These are phyloP conservation scores for Anthracocystis walkeri DNA, from an alignment of 1,284 basidiomycete species.

Conservation along the genomic window DNA sequence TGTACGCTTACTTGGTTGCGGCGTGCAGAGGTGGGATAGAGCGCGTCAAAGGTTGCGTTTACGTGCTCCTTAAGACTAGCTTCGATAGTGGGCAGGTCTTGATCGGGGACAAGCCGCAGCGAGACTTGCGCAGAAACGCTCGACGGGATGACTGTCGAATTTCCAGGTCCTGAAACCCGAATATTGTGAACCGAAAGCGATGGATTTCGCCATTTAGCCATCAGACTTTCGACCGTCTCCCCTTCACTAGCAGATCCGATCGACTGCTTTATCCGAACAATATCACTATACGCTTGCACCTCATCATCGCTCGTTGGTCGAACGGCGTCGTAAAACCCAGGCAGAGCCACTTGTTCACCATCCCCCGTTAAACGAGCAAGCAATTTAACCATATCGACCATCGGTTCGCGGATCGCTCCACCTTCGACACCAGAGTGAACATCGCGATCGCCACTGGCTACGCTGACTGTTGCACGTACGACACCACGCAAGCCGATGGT, in stretches of 20 bases:
- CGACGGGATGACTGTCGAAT: constrained; percentile 62
- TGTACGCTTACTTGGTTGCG: constrained; percentile 71
- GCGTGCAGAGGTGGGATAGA: constrained; percentile 69
- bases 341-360: constrained; percentile 75
- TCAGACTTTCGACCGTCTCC: constrained; percentile 49
- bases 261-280: constrained; percentile 54
- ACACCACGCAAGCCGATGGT: constrained; percentile 95
- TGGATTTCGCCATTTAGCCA: constrained; percentile 63
- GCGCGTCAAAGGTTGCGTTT: constrained; percentile 74
- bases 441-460: constrained; percentile 75
- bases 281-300: constrained; percentile 66
- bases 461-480: constrained; percentile 82
- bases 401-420: constrained; percentile 86
- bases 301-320: constrained; percentile 59
- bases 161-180: constrained; percentile 52
- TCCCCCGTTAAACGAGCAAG: constrained; percentile 79
- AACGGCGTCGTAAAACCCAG: constrained; percentile 80
- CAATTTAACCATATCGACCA: constrained; percentile 88
- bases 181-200: constrained; percentile 62
- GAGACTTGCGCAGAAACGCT: constrained; percentile 61
- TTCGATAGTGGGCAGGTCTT: constrained; percentile 80
- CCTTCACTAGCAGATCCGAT: not conserved
- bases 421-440: constrained; percentile 93
- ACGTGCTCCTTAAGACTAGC: constrained; percentile 77
- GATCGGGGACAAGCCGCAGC: constrained; percentile 92